phyloP scores from a whole-genome alignment of 73 alveolate genomes.

The Paramecium octaurelia region DNA sequence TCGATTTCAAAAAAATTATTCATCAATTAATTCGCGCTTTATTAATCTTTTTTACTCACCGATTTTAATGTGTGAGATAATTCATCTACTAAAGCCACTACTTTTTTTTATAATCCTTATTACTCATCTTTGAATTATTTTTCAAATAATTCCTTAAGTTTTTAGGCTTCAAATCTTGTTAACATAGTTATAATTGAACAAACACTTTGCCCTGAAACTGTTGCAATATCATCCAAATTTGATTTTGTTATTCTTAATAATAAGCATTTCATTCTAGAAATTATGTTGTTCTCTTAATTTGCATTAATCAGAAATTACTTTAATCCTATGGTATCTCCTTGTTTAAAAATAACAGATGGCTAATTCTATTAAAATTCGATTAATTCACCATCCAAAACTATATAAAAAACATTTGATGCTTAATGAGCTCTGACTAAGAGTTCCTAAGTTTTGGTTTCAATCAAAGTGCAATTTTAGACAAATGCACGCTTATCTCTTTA shows the following conservation, averaged over 20 bases:
- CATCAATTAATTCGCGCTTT: background rate
- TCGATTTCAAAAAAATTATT: slow-evolving; percentile 15
- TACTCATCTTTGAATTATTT: background rate
- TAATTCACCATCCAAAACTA: slow-evolving; percentile 38
- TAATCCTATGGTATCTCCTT: slow-evolving; percentile 30
- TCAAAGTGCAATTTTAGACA: background rate
- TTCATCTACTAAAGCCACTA: background rate
- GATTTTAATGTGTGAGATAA: background rate
- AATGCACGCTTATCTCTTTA: slow-evolving; percentile 30
- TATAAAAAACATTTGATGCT: background rate
- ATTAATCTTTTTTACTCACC: background rate
- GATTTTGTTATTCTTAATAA: background rate
- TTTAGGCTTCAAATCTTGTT: slow-evolving; percentile 22
- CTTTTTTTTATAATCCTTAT: background rate
- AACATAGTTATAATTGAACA: background rate
- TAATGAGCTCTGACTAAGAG: background rate
- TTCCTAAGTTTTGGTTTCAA: background rate
- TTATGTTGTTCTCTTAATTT: background rate
- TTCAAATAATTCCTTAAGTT: background rate
- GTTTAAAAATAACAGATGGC: background rate
- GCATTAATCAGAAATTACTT: background rate
- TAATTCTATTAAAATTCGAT: background rate
- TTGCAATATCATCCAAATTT: background rate
- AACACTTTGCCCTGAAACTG: slow-evolving; percentile 1
- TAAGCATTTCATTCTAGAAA: slow-evolving; percentile 13